Conservation (phyloP, 2,329 filamentous ascomycete genomes). For the Claviceps africana region DNA sequence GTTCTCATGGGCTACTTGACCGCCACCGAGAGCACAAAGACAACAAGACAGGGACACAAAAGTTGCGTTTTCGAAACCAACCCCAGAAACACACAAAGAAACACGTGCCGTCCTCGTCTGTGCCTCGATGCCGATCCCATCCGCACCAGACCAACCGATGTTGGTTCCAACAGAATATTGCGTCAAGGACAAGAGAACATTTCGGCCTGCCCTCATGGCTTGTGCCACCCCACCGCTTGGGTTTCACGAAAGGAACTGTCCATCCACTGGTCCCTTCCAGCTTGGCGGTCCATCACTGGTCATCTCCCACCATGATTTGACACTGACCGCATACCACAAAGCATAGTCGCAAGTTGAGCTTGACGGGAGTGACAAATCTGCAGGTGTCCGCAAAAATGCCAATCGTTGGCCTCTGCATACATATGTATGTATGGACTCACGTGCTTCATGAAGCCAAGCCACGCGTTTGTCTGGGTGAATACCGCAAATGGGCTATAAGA, state of each 20-base stretch:
- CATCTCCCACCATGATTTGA: neutral
- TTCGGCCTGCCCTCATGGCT: too few species aligned
- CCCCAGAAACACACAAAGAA: too few species aligned
- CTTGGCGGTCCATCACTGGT: neutral
- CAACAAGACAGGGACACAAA: too few species aligned
- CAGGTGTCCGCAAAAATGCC: neutral
- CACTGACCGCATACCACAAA: too few species aligned
- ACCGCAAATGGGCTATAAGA: neutral
- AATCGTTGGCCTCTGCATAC: neutral
- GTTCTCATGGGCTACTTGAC: neutral
- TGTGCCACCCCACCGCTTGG: too few species aligned
- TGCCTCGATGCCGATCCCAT: neutral
- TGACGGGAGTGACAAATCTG: neutral
- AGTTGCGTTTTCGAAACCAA: too few species aligned
- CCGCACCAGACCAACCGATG: too few species aligned
- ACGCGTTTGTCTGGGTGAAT: neutral
- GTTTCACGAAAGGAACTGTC: neutral
- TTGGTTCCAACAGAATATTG: too few species aligned
- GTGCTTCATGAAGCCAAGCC: neutral
- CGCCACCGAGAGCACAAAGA: neutral
- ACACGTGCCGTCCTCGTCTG: too few species aligned
- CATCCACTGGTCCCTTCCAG: neutral
- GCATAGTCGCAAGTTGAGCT: neutral
- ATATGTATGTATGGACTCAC: too few species aligned
- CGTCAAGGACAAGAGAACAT: too few species aligned